These are phyloP conservation scores for Candolleomyces efflorescens DNA, from an alignment of 768 basidiomycete genomes.

Conservation along the genomic window DNA sequence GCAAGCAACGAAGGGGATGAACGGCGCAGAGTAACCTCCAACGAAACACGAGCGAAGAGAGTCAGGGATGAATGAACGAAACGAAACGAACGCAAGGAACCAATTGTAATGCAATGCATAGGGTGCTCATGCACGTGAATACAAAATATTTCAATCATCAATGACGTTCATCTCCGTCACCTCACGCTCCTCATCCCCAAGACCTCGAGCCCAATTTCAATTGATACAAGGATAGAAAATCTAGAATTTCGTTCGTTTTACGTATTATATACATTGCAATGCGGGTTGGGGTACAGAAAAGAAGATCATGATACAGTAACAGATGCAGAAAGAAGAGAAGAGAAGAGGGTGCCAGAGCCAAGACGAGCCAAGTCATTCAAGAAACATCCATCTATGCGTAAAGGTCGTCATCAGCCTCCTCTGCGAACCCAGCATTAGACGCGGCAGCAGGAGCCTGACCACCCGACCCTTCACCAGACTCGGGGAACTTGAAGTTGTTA, in stretches of 20 bases:
- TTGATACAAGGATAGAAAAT: not conserved
- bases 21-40: too few relatives aligned
- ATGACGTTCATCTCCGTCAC: not conserved
- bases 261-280: too few relatives aligned
- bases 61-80: not conserved
- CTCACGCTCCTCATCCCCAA: not conserved
- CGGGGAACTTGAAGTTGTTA: constrained; percentile 98
- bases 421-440: constrained; percentile 72
- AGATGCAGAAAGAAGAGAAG: not conserved
- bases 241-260: too few relatives aligned
- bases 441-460: constrained; percentile 33
- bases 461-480: constrained; percentile 44
- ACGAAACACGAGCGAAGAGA: too few relatives aligned
- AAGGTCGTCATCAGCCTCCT: constrained; percentile 89
- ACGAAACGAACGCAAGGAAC: not conserved
- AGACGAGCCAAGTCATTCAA: too few relatives aligned
- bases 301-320: not conserved
- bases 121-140: not conserved
- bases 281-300: too few relatives aligned
- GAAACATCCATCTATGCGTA: constrained; percentile 54
- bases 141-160: not conserved
- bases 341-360: not conserved
- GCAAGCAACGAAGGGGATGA: too few relatives aligned
- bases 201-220: not conserved
- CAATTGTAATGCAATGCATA: not conserved